phyloP scores from a whole-genome alignment of 495 filamentous ascomycete genomes.

The Neurospora intermedia region DNA sequence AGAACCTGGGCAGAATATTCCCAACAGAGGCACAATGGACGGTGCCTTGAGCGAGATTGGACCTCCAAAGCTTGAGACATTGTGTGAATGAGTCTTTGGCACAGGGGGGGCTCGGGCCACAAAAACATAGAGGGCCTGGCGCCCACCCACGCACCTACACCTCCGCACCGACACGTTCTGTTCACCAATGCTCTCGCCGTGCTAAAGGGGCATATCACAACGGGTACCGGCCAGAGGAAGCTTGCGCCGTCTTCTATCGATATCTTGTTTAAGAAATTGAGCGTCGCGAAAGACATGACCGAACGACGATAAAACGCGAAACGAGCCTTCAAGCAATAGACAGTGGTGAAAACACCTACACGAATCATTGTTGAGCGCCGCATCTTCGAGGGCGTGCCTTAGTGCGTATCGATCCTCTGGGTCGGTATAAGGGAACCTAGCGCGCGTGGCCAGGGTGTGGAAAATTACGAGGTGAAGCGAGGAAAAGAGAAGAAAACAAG shows the following conservation, averaged over 20 bases:
- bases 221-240: background rate
- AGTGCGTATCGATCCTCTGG: background rate
- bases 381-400: background rate
- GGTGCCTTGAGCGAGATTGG: conserved; percentile 7
- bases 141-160: background rate
- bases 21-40: conserved; percentile 1
- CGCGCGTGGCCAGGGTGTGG: conserved; percentile 2
- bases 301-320: background rate
- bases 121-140: background rate
- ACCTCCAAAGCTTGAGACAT: conserved; percentile 13
- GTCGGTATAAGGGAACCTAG: background rate
- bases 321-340: background rate
- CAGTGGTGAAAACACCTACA: background rate
- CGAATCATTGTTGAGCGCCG: background rate
- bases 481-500: background rate
- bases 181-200: background rate
- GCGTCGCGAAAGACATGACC: background rate
- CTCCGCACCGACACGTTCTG: background rate
- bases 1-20: conserved; percentile 13
- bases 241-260: background rate
- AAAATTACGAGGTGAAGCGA: conserved; percentile 5
- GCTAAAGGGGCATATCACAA: background rate
- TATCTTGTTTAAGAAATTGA: background rate
- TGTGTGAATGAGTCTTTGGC: conserved; percentile 1
- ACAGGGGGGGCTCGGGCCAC: conserved; percentile 1